Evolutionary conservation across 176 grass and related monocot species (phyloP), one percentile per base, ranked within the genome.

Genomic region (Secale cereale): DNA sequence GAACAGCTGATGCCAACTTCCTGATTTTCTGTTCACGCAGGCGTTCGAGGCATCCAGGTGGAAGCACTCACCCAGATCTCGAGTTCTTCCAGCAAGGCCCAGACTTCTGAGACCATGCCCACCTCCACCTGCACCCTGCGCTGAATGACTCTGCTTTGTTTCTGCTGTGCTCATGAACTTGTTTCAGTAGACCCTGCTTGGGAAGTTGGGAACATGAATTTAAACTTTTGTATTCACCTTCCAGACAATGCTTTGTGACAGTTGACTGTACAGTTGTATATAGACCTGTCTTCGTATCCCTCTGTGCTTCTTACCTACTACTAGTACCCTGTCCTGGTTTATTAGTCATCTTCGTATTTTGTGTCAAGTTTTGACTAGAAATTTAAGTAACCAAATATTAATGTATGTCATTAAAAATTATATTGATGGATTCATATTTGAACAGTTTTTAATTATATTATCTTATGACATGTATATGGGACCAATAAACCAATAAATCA

Each of bases 81-180:
- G 84, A 99, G 73, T 92, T 91, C 63, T 98, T 95, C 77, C 93
- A 85, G 77, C 91, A 80, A 60, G 96, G 67, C 5, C 87, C 87
- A 16, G 91, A 92, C 65, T 87, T 91, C 39, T 82, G 78, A 92
- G 52, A 71, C 36, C 27, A 20, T 26, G 15, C 29, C 71, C 25
- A 69, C 41, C 25, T 64, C 41, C 35, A 70, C 45, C 27, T 65
- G 23, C 15, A 40, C 14, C 2, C 45, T 60, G 54, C 63, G 14
- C 37, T 10, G 54, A 69, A 85, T 81, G 87, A 81, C 32, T 43
- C 59, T 59, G 59, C 76, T 17, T 25, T 62, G 59, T 26, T 63
- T 59, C 17, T 14, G 52, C 52, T 56, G 52, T 7, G 19, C 19
- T 56, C 52, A 8, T 56, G 52, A 56, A 56, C 19, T 56, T 56